These are phyloP conservation scores for Poteriospumella lacustris DNA, from an alignment of 108 stramenopile species.

Conservation along the genomic window DNA sequence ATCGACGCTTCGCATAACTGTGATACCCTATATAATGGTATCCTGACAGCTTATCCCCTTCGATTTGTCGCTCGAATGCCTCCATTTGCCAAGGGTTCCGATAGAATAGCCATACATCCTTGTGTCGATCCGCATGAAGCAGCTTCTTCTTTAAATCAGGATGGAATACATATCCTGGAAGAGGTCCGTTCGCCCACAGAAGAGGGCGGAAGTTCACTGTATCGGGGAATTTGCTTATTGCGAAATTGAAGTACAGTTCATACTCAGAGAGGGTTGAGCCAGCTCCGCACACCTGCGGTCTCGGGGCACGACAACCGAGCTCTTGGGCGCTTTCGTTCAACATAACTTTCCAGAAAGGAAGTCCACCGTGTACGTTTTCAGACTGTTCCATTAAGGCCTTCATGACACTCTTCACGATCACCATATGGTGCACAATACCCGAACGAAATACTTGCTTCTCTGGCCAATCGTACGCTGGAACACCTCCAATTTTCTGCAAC, in stretches of 20 bases:
- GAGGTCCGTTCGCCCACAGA: conserved; percentile 1
- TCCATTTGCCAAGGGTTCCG: not conserved
- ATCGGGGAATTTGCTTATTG: not conserved
- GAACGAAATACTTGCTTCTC: conserved; percentile 1
- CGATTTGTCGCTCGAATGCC: not conserved
- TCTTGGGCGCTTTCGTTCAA: conserved; percentile 1
- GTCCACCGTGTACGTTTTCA: not conserved
- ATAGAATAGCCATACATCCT: not conserved
- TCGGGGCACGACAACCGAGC: not conserved
- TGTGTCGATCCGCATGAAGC: not conserved
- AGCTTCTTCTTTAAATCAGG: not conserved
- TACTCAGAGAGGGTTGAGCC: not conserved
- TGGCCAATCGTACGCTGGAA: not conserved
- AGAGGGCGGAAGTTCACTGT: not conserved
- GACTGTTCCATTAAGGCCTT: not conserved
- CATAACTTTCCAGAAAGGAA: conserved; percentile 16
- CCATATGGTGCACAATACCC: conserved; percentile 20
- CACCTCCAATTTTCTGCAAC: not conserved
- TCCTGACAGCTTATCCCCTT: not conserved
- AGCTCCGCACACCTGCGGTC: not conserved
- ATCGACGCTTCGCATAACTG: conserved; percentile 9
- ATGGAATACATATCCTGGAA: not conserved
- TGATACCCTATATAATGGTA: conserved; percentile 1
- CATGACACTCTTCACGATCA: not conserved
- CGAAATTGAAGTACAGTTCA: conserved; percentile 16